Conservation (phyloP, 2,329 filamentous ascomycete species). For the Hypoxylon sp. region DNA sequence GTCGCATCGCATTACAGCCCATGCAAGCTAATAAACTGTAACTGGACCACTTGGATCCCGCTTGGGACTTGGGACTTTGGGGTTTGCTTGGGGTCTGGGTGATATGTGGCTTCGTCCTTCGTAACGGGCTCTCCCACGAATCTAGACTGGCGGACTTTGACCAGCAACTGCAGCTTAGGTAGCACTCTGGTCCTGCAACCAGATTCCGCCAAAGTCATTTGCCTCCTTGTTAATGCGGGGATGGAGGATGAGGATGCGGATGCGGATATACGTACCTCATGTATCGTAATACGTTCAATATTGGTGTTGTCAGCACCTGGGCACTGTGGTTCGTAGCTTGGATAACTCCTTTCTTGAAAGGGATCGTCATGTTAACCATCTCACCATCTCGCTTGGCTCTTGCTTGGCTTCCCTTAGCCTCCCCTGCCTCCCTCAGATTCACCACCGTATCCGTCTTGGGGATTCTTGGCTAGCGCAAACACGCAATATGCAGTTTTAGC, state of each 20-base stretch:
- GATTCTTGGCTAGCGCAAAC: conserved; percentile 34
- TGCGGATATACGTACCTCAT: not conserved
- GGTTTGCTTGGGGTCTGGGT: conserved; percentile 1
- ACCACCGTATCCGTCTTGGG: conserved; percentile 41
- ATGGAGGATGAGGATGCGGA: not conserved
- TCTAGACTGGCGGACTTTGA: conserved; percentile 34
- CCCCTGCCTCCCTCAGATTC: conserved; percentile 26
- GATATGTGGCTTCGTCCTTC: not conserved
- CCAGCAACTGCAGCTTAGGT: conserved; percentile 14
- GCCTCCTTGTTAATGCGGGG: conserved; percentile 28
- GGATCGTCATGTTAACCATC: conserved; percentile 44
- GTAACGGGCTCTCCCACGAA: conserved; percentile 3
- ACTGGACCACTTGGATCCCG: conserved; percentile 32
- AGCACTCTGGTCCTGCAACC: not conserved
- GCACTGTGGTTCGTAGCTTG: conserved; percentile 9
- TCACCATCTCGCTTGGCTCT: conserved; percentile 42
- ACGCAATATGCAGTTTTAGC: conserved; percentile 36
- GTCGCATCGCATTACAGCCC: conserved; percentile 36
- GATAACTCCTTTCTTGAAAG: conserved; percentile 33
- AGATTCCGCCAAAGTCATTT: conserved; percentile 4
- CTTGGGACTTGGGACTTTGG: conserved; percentile 8
- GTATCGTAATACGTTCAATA: conserved; percentile 8
- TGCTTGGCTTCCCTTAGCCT: conserved; percentile 35
- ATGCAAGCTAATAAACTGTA: conserved; percentile 38
- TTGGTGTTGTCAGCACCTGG: not conserved